Base-by-base conservation (phyloP, 768 basidiomycete genomes). In the Lactifluus pinguis region DNA sequence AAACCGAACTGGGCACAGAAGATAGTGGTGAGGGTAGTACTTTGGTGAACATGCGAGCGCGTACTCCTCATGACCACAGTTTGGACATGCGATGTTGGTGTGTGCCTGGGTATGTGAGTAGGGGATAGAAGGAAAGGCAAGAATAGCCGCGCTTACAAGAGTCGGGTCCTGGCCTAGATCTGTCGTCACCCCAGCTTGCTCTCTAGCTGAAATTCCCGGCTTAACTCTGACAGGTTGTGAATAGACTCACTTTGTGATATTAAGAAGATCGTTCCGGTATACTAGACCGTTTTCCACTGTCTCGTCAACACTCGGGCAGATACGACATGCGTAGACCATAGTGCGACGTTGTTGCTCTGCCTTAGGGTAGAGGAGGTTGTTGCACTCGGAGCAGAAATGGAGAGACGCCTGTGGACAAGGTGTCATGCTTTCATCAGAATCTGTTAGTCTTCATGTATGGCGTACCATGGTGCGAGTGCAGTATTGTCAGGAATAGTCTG, bases 341-440 rank as follows among this genome's bases (percentile, higher is more conserved):
- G 87, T 83, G 49, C 87, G 81, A 50, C 93, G 85, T 63, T 86
- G 80, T 58, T 83, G 84, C 74, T 97, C 95, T 47, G 91, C 94
- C 75, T 94, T 86, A 21, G 93, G 93, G 72, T 95, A 95, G 55
- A 97, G 79, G 32, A 97, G 80, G 71, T 97, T 95, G 76, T 95
- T 94, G 79, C 93, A 95, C 78, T 95, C 93, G 42, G 84, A 86
- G 69, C 93, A 95, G 74, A 95, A 95, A 66, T 90, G 85, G 32
- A 95, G 83, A 2, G 89, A 89, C 11, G 90, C 85, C 89, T 92
- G 55, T 8, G 10, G 9, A 29, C n/a, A 56, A 49, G 6, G 21
- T 2, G 51, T 42, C 9, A 56, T 36, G 8, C 6, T 38, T 3
- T 4, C 15, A 5, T 2, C 5, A 55, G 17, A 39, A 2, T 25